Evolutionary conservation across 2,329 filamentous ascomycete genomes (phyloP), one percentile per base, ranked within the genome.

Genomic region (Cladosporium sp.): DNA sequence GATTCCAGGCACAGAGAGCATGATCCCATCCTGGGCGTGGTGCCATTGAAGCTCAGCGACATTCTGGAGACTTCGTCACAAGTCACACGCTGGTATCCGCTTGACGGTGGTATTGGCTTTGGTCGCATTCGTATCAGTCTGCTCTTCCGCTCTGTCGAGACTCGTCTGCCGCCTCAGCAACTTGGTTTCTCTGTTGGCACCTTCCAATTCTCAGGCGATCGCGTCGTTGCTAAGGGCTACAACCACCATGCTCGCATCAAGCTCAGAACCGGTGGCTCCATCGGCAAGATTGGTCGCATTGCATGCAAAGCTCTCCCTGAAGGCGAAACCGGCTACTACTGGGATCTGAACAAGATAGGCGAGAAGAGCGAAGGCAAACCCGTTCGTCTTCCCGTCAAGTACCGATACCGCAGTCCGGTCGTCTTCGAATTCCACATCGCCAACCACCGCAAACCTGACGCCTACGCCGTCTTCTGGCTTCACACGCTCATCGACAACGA

Each of bases 131-230:
- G 91, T 35, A 86, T 98, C 57, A 95, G 89, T 0, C 70, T 97
- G 3, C 78, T 97, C 3, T 95, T 96, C 79, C 84, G 92, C 22
- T 91, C 88, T 22, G 81, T 96, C 38, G 91, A 95, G 67, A 85
- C 92, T 47, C 83, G 83, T 39, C 76, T 97, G 1, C 91, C 91
- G n/a, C 86, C 86, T 0, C 73, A 83, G 35, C 86, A 95, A 68
- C 78, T 96, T 4, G 90, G 92, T 8, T 97, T 92, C 88, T 89
- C 96, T 53, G 88, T 97, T 38, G 93, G 93, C 30, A 95, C 92
- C 0, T 95, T 97, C 62, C 86, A 95, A 62, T 94, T 97, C 64
- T 72, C 79, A 0, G 88, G 85, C 0, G 78, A 88, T 42, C 78
- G 75, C 13, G 83, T 97, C 40, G 77, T 78, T 0, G 82, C 86